A percentile compares a stretch with the other conserved stretches of the same genome.
phyloP scores from a whole-genome alignment of 1,284 basidiomycete species.

The Ganoderma leucocontextum region DNA sequence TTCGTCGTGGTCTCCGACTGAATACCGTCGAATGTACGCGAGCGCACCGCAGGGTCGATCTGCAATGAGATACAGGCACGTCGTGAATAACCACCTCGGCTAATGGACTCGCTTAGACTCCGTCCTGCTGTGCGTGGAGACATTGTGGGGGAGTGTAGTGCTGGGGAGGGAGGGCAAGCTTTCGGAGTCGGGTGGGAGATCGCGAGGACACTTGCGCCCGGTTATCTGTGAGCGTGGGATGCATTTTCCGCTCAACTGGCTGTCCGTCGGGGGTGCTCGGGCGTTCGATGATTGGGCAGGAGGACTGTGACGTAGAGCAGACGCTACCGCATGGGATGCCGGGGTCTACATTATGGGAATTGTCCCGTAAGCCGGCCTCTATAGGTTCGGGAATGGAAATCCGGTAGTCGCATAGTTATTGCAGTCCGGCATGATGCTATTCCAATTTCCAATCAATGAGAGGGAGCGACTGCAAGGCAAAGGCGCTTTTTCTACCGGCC shows the following conservation, averaged over 20 bases:
- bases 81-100: slow-evolving; percentile 1
- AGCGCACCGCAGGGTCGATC: too few species aligned
- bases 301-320: neutral
- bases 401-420: neutral
- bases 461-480: neutral
- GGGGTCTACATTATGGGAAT: neutral
- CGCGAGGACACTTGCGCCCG: neutral
- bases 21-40: too few species aligned
- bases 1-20: too few species aligned
- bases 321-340: slow-evolving; percentile 5
- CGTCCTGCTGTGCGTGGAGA: neutral
- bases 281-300: neutral
- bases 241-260: neutral
- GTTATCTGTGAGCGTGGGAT: slow-evolving; percentile 1
- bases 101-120: neutral
- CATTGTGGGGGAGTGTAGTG: neutral
- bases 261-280: neutral
- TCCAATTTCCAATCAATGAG: neutral
- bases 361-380: neutral
- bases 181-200: neutral
- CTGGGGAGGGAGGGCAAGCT: neutral
- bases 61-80: neutral
- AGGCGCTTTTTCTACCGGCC: neutral
- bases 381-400: neutral
- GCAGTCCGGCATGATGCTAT: neutral